These are phyloP conservation scores for Oehlia diaphana DNA, from an alignment of 192 early-diverging fungal genomes.

Conservation along the genomic window DNA sequence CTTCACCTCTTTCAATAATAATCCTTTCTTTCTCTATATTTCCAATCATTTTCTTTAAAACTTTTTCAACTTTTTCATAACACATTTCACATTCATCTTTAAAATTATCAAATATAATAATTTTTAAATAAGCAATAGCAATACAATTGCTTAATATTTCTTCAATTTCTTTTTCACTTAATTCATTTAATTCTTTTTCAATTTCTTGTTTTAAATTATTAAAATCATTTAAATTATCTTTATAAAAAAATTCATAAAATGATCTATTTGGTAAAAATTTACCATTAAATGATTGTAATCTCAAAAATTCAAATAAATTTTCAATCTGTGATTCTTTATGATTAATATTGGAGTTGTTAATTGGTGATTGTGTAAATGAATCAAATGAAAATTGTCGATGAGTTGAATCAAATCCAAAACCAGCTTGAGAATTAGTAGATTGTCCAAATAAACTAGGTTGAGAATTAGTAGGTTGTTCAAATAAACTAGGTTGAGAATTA, in stretches of 20 bases:
- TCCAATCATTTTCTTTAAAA: slow-evolving; percentile 1
- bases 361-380: not conserved
- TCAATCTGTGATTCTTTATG: not conserved
- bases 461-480: not conserved
- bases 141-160: not conserved
- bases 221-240: not conserved
- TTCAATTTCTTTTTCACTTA: not conserved
- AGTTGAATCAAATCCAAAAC: no score
- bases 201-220: not conserved
- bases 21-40: not conserved
- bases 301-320: slow-evolving; percentile 12
- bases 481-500: not conserved
- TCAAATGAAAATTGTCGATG: not conserved
- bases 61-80: slow-evolving; percentile 14
- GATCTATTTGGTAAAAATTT: not conserved
- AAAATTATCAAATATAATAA: not conserved
- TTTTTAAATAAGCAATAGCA: not conserved
- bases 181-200: not conserved
- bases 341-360: not conserved
- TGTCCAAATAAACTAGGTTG: no score
- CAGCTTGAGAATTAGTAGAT: not conserved
- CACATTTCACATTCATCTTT: slow-evolving; percentile 14
- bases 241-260: slow-evolving; percentile 6
- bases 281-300: slow-evolving; percentile 18
- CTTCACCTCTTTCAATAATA: not conserved